These are phyloP conservation scores for Flagelloscypha sp. DNA, from an alignment of 768 basidiomycete genomes.

Conservation along the genomic window DNA sequence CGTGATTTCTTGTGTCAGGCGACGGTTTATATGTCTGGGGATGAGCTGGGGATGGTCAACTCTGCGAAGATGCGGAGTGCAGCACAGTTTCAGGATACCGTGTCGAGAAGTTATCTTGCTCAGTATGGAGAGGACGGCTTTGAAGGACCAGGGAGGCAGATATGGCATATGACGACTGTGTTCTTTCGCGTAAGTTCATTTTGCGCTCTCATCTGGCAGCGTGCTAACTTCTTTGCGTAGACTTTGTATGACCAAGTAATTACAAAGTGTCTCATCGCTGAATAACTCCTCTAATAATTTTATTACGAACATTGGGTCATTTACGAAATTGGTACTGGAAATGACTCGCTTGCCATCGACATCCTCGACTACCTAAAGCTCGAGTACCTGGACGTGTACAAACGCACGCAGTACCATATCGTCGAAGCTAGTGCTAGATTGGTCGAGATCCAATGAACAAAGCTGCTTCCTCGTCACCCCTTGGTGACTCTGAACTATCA, in stretches of 20 bases:
- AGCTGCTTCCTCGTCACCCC: constrained; percentile 53
- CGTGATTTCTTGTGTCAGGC: constrained; percentile 92
- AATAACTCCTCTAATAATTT: constrained; percentile 91
- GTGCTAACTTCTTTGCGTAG: constrained; percentile 36
- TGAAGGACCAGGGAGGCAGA: constrained; percentile 73
- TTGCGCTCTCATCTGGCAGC: too few species aligned
- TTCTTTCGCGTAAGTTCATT: constrained; percentile 80
- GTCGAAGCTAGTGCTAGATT: constrained; percentile 88
- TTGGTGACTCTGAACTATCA: constrained; percentile 63
- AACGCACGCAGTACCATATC: constrained; percentile 86
- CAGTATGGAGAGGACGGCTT: constrained; percentile 54
- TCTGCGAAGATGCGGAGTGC: constrained; percentile 61
- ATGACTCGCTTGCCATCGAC: constrained; percentile 88
- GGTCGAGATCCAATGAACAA: constrained; percentile 60
- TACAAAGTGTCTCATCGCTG: constrained; percentile 79
- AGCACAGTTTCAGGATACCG: constrained; percentile 70
- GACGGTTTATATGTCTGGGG: constrained; percentile 71
- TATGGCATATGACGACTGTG: constrained; percentile 99
- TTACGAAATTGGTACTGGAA: constrained; percentile 97
- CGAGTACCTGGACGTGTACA: constrained; percentile 85
- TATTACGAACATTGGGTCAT: constrained; percentile 94
- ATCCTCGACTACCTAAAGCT: constrained; percentile 74
- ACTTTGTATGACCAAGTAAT: constrained; percentile 93
- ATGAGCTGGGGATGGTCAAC: constrained; percentile 53
- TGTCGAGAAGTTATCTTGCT: constrained; percentile 72